Base-by-base conservation (phyloP, 352 stramenopile species). In the Globisporangium irregulare region DNA sequence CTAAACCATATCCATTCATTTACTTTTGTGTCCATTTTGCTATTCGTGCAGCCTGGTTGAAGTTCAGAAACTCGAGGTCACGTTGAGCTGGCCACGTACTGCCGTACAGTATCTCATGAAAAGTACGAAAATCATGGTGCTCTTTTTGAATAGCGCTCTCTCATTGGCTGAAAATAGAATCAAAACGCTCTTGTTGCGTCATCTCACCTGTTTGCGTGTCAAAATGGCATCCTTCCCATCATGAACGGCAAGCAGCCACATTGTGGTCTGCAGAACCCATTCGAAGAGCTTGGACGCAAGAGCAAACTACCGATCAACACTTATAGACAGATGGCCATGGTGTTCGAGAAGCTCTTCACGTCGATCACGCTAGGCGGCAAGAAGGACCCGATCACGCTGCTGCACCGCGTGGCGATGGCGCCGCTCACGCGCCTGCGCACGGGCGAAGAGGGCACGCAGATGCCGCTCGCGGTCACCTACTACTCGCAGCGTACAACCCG, bases 391-490 rank as follows among this genome's bases (percentile, higher is more conserved):
- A 59, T 87, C 6, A 66, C 79, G 62, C 71, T 92, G 38, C 69
- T 84, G 59, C 82, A 93, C 62, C 81, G 84, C 69, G 72, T 93
- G 29, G 81, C 85, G 12, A 87, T 93, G 79, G 84, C 84, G 48
- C 84, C 84, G 15, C 73, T 93, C 36, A 93, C 82, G 59, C 75
- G 70, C 3, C 62, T 80, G 25, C 76, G 73, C 36, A 79, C 74
- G 22, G 79, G 69, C 29, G 79, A 82, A 36, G 66, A 80, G 5
- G 77, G 78, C 25, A 70, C 77, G 56, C 81, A 84, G 46, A 77
- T 70, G 6, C 29, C 67, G 12, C 62, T 89, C 12, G 74, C 75
- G 22, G 79, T 69, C 65, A 81, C 78, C 53, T 92, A 91, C 74
- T 93, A 93, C 66, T 46, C 36, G 10, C 82, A 92, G 54, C 77